phyloP scores from a whole-genome alignment of 2,329 filamentous ascomycete genomes.

The Hortaea werneckii region DNA sequence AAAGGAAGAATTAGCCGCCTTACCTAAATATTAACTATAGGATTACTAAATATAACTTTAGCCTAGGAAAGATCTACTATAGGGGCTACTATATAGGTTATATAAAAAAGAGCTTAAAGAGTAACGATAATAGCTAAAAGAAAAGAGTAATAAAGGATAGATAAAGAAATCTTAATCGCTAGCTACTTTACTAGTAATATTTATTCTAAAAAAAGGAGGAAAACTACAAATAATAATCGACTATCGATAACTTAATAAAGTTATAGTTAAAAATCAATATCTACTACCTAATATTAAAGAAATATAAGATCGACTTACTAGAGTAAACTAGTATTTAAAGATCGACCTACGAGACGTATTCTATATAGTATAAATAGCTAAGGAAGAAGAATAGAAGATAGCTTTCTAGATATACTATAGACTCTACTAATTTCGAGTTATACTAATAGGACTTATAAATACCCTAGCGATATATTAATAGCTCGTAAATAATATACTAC shows the following conservation, averaged over 20 bases:
- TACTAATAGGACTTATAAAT: slow-evolving; percentile 19
- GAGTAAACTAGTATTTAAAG: slow-evolving; percentile 12
- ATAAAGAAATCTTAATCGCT: slow-evolving; percentile 5
- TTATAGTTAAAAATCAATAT: slow-evolving; percentile 21
- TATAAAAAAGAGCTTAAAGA: slow-evolving; percentile 7
- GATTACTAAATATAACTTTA: slow-evolving; percentile 8
- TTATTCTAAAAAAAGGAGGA: slow-evolving; percentile 16
- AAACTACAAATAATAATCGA: slow-evolving; percentile 13
- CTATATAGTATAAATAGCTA: slow-evolving; percentile 16
- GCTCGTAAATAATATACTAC: slow-evolving; percentile 18
- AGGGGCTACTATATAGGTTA: slow-evolving; percentile 5
- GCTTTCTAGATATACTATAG: slow-evolving; percentile 13
- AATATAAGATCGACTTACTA: slow-evolving; percentile 10
- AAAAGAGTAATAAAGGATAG: slow-evolving; percentile 4
- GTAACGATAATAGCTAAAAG: slow-evolving; percentile 2
- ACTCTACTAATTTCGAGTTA: slow-evolving; percentile 16
- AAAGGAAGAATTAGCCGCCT: slow-evolving; percentile 5
- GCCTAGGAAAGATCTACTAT: slow-evolving; percentile 6
- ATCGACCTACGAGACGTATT: slow-evolving; percentile 17
- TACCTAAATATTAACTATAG: slow-evolving; percentile 9
- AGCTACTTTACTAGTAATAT: slow-evolving; percentile 10
- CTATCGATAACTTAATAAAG: slow-evolving; percentile 18
- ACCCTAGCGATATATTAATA: slow-evolving; percentile 14
- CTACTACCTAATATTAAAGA: slow-evolving; percentile 16
- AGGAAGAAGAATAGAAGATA: slow-evolving; percentile 18